Evolutionary conservation across 1,284 basidiomycete species (phyloP), one percentile per base, ranked within the genome.

Genomic region (Trichosporon ovoides): DNA sequence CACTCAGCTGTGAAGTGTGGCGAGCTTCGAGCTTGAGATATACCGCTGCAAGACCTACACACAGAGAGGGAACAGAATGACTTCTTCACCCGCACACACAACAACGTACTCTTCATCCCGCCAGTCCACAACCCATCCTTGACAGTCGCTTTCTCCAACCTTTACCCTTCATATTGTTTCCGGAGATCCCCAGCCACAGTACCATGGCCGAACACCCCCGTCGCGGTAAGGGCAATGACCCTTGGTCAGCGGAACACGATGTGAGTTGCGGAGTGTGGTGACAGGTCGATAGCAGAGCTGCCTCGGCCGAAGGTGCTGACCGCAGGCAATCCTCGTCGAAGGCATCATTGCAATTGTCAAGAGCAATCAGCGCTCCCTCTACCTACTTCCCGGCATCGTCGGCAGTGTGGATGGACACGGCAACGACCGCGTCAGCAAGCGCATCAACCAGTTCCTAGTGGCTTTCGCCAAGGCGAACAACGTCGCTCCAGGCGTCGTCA

Each of bases 391-490:
- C 14, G 56, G 56, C 14, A 57, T 57, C 16, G 12, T 46, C 31
- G 56, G 56, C 38, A 19, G 31, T 3, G 56, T 57, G 13, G 56
- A 57, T 40, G 38, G 40, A 7, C 38, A 57, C 50, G 56, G 56
- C 1, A 57, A 57, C 50, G 40, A 53, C 38, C 38, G 56, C 10
- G 52, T 51, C 13, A 14, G n/a, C 12, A 14, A 36, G 16, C 18
- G 37, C 11, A 22, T 56, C 16, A 38, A 18, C 14, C 54, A 43
- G 19, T 9, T 56, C n/a, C 34, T 56, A 7, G 10, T 37, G 24
- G 35, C 33, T 11, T 38, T 56, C 36, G 54, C 46, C 5, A n/a
- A 22, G n/a, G 46, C 46, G n/a, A n/a, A n/a, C 36, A 49, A 38
- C 12, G 35, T 56, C 22, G 35, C 50, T 38, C 31, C 53, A 3